Conservation (phyloP, 345 rosid species). For the Eutrema heterophyllum region DNA sequence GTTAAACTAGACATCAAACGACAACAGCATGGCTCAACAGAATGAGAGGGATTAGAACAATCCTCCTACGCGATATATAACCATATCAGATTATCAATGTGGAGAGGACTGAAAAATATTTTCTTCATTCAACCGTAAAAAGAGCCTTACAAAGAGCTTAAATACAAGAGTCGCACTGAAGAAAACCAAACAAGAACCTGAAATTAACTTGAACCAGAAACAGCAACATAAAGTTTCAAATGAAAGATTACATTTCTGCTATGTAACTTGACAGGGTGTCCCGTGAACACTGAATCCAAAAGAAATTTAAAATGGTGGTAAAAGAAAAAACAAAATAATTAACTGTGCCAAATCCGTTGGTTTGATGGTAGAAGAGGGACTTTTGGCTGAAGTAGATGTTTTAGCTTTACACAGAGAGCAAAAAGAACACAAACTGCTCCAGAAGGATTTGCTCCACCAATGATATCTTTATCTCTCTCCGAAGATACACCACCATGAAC, state of each 20-base stretch:
- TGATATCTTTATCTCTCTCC: not conserved
- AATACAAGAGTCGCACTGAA: not conserved
- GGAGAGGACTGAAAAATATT: not conserved
- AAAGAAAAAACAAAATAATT: not conserved
- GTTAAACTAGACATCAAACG: not conserved
- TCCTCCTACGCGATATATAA: not conserved
- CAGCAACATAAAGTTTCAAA: not conserved
- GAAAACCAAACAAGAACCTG: not conserved
- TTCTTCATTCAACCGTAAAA: not conserved
- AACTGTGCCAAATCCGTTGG: no score
- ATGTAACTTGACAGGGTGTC: not conserved
- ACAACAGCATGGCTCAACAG: not conserved
- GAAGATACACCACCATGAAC: not conserved
- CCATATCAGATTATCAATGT: not conserved
- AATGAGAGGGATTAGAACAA: not conserved
- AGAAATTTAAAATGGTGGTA: not conserved
- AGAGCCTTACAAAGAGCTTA: not conserved
- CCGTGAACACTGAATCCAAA: not conserved
- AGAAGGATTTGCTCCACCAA: not conserved
- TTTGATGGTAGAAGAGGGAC: not conserved
- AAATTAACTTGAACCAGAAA: not conserved
- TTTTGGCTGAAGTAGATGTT: not conserved
- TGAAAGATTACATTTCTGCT: not conserved
- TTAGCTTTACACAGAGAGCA: not conserved
- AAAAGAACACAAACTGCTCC: not conserved